Conservation (phyloP, 345 rosid genomes). For the Citrus mangshanensis region DNA sequence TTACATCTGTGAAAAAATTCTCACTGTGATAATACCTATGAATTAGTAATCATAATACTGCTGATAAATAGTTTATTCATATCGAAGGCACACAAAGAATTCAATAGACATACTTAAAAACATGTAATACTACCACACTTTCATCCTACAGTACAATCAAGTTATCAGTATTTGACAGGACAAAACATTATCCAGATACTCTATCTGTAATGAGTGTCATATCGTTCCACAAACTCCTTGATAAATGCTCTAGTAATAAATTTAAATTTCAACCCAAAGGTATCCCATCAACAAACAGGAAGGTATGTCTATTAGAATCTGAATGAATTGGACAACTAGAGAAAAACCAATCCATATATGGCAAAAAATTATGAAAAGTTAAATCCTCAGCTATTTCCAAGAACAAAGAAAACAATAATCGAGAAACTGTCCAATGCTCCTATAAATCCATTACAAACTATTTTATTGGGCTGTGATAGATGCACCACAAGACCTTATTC, state of each 20-base stretch:
- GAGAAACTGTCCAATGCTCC: not conserved
- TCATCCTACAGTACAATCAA: not conserved
- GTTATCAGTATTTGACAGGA: not conserved
- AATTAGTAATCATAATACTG: not conserved
- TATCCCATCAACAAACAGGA: not conserved
- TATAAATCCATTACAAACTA: not conserved
- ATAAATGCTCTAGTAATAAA: not conserved
- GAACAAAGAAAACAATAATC: constrained; percentile 3
- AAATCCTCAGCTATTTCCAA: not conserved
- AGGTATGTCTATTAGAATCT: not conserved
- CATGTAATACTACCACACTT: not conserved
- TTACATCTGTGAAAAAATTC: not conserved
- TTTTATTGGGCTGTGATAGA: no score
- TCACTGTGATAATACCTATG: not conserved
- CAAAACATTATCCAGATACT: not conserved
- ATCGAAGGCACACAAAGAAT: not conserved
- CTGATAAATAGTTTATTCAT: no score
- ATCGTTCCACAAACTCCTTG: not conserved
- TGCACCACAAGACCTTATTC: not conserved
- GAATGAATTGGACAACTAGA: not conserved
- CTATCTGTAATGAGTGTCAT: not conserved
- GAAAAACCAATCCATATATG: not conserved
- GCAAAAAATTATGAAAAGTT: not conserved
- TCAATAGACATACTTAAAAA: not conserved
- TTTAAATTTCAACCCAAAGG: not conserved